These are phyloP conservation scores for Spathaspora sp. DNA, from an alignment of 1,139 yeast species.

Conservation along the genomic window DNA sequence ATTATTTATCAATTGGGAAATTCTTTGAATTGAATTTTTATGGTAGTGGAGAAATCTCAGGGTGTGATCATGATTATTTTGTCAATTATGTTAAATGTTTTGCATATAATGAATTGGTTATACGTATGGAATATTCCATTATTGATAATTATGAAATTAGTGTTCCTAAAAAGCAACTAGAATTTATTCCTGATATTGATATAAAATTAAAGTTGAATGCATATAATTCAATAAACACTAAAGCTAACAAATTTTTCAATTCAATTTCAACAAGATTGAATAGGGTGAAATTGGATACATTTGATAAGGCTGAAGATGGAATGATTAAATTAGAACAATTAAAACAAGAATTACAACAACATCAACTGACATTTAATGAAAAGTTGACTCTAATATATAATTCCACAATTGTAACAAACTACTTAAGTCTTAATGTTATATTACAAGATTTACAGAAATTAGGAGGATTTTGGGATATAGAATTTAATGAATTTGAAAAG, in stretches of 20 bases:
- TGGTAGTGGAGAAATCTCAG: conserved; percentile 46
- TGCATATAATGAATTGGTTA: conserved; percentile 77
- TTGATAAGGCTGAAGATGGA: conserved; percentile 73
- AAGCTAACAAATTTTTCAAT: conserved; percentile 62
- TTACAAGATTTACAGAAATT: conserved; percentile 74
- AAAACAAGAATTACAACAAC: conserved; percentile 52
- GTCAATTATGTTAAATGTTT: conserved; percentile 81
- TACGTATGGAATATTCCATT: conserved; percentile 72
- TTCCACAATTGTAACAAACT: conserved; percentile 60
- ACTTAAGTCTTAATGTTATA: conserved; percentile 67
- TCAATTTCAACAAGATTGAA: conserved; percentile 71
- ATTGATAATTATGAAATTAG: conserved; percentile 77
- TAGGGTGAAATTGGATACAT: conserved; percentile 79
- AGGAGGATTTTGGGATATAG: conserved; percentile 86
- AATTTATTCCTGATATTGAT: conserved; percentile 74
- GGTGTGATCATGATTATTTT: conserved; percentile 77
- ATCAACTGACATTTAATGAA: conserved; percentile 44
- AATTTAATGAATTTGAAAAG: conserved; percentile 79
- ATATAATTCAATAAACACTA: conserved; percentile 52
- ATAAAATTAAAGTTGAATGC: conserved; percentile 68
- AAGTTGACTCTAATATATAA: conserved; percentile 56
- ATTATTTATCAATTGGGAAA: conserved; percentile 91
- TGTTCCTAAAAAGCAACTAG: conserved; percentile 70
- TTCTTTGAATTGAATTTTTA: conserved; percentile 85
- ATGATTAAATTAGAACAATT: conserved; percentile 57